Evolutionary conservation across 1,284 basidiomycete species (phyloP).

Genomic region (Chalciporus piperatoides): DNA sequence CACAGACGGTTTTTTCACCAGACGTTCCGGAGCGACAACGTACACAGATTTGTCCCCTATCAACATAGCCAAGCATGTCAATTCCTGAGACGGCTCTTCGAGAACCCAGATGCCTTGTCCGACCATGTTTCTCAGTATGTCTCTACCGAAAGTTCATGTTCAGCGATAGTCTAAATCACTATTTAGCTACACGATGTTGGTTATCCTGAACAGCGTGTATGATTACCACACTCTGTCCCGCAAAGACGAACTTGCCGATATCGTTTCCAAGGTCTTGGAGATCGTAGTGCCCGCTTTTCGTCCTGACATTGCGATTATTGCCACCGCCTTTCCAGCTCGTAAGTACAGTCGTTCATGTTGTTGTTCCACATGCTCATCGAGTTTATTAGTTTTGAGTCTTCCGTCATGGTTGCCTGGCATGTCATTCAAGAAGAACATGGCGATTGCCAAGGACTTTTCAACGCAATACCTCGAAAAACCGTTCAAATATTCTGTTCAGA

Average conservation of each 20-base stretch:
- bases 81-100: conserved; percentile 13
- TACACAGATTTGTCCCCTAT: conserved; percentile 6
- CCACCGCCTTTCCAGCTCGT: not conserved
- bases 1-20: conserved; percentile 17
- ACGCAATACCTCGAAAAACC: conserved; percentile 10
- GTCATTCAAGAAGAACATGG: conserved; percentile 18
- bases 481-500: conserved; percentile 12
- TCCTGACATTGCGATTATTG: not conserved
- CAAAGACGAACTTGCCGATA: not conserved
- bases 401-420: conserved; percentile 25
- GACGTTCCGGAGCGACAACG: conserved; percentile 4
- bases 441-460: not conserved
- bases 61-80: conserved; percentile 16
- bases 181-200: conserved; percentile 9
- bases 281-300: not conserved
- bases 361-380: not conserved
- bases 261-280: not conserved
- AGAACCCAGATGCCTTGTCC: conserved; percentile 4
- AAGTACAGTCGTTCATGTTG: not conserved
- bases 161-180: not conserved
- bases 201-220: conserved; percentile 10
- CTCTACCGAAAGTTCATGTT: not conserved
- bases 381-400: not conserved
- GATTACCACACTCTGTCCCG: conserved; percentile 7
- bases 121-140: conserved; percentile 13